These are phyloP conservation scores for Ceratobasidium sp. DNA, from an alignment of 1,284 basidiomycete species.

Conservation along the genomic window DNA sequence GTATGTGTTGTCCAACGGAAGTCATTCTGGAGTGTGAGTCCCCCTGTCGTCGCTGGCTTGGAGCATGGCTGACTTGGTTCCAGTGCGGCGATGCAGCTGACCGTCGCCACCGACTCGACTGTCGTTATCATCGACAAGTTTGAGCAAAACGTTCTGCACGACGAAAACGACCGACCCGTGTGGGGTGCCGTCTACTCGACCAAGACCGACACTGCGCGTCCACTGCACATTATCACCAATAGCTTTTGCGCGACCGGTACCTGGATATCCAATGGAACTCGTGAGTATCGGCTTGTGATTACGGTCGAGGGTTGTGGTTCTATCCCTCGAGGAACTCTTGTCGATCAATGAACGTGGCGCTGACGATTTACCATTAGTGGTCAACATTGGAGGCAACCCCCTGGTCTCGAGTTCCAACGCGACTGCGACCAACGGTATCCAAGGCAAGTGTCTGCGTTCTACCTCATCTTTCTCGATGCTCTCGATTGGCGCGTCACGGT, in stretches of 20 bases:
- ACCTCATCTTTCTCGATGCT: too few species aligned
- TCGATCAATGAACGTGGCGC: neutral
- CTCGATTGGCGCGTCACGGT: too few species aligned
- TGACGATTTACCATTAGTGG: slow-evolving; percentile 54
- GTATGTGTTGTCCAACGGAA: slow-evolving; percentile 20
- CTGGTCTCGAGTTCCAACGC: slow-evolving; percentile 60
- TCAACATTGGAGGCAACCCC: slow-evolving; percentile 83
- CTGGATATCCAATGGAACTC: slow-evolving; percentile 78
- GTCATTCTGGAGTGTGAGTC: slow-evolving; percentile 27
- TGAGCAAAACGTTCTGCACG: slow-evolving; percentile 82
- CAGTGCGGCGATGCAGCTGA: slow-evolving; percentile 78
- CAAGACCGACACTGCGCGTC: slow-evolving; percentile 69
- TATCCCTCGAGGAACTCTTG: too few species aligned
- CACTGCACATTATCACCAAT: slow-evolving; percentile 78
- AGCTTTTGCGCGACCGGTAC: slow-evolving; percentile 88
- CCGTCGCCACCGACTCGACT: slow-evolving; percentile 74
- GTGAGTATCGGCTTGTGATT: too few species aligned
- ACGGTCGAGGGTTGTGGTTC: too few species aligned
- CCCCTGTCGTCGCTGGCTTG: neutral
- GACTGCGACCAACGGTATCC: slow-evolving; percentile 50
- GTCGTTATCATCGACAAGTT: slow-evolving; percentile 85
- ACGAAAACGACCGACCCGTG: slow-evolving; percentile 61
- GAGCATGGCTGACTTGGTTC: neutral
- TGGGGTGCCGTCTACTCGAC: slow-evolving; percentile 83
- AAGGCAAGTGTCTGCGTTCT: slow-evolving; percentile 31